Percentiles rank a stretch among this genome's conserved stretches.
Conservation (phyloP, 164 flowering plant genomes). For the Magnolia officinalis region DNA sequence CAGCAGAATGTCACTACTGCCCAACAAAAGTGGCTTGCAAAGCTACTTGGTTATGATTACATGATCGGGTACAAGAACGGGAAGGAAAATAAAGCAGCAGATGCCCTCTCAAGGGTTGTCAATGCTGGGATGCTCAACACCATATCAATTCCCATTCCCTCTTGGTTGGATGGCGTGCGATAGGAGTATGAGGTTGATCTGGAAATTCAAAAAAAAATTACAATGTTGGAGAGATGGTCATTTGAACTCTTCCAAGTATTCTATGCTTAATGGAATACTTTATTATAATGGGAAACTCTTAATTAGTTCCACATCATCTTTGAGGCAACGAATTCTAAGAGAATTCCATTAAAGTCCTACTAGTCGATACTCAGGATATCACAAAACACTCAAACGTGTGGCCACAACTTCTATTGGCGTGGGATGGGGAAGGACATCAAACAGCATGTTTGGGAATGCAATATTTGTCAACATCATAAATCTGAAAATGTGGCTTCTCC, state of each 20-base stretch:
- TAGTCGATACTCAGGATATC: not conserved
- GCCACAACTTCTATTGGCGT: not conserved
- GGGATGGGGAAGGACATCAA: not conserved
- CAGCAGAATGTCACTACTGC: not conserved
- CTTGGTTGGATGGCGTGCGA: not conserved
- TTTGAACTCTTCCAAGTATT: not conserved
- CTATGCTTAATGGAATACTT: not conserved
- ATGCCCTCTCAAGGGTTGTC: not conserved
- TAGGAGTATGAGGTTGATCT: not conserved
- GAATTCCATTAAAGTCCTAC: not conserved
- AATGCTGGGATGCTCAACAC: not conserved
- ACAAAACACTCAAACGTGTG: not conserved
- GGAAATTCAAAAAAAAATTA: not conserved
- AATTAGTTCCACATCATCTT: not conserved
- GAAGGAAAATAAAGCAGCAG: not conserved
- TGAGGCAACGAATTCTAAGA: not conserved
- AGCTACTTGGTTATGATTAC: not conserved
- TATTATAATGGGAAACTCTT: not conserved
- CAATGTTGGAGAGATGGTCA: not conserved
- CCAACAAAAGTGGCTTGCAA: not conserved
- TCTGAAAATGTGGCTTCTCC: not conserved
- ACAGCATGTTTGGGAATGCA: not conserved
- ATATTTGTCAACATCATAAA: not conserved
- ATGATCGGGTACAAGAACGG: not conserved
- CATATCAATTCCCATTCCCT: not conserved